These are phyloP conservation scores for Penicillium paneum DNA, from an alignment of 2,329 filamentous ascomycete species.

Conservation along the genomic window DNA sequence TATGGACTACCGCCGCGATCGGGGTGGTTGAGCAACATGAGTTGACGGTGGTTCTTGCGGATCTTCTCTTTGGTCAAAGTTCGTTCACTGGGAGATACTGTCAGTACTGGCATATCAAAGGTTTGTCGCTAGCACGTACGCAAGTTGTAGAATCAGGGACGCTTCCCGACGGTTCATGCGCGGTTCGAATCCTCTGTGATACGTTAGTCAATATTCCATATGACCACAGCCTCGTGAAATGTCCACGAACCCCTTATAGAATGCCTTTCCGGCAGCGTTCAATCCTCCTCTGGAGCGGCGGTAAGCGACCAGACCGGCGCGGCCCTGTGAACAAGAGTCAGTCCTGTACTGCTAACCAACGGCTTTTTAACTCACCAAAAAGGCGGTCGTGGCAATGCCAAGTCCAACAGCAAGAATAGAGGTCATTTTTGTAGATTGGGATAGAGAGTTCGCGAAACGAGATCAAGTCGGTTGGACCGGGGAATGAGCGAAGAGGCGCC, in stretches of 20 bases:
- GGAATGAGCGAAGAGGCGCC: conserved; percentile 9
- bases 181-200: conserved; percentile 74
- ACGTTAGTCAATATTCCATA: conserved; percentile 5
- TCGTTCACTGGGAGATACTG: conserved; percentile 64
- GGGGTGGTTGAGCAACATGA: conserved; percentile 97
- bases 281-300: conserved; percentile 68
- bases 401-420: conserved; percentile 45
- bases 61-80: conserved; percentile 87
- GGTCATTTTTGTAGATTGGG: conserved; percentile 35
- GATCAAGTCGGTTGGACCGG: conserved; percentile 6
- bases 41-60: conserved; percentile 87
- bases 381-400: conserved; percentile 59
- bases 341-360: not conserved
- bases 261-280: conserved; percentile 80
- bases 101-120: not conserved
- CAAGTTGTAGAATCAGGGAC: conserved; percentile 82
- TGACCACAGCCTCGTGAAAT: not conserved
- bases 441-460: conserved; percentile 4
- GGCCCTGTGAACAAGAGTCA: conserved; percentile 59
- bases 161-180: conserved; percentile 94
- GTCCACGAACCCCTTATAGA: conserved; percentile 72
- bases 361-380: conserved; percentile 62
- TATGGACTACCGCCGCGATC: conserved; percentile 97
- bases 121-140: conserved; percentile 54
- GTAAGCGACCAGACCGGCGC: conserved; percentile 85